A percentile compares a stretch with the other conserved stretches of the same genome.
phyloP scores from a whole-genome alignment of 2,329 filamentous ascomycete species.

The Fusarium praegraminearum region DNA sequence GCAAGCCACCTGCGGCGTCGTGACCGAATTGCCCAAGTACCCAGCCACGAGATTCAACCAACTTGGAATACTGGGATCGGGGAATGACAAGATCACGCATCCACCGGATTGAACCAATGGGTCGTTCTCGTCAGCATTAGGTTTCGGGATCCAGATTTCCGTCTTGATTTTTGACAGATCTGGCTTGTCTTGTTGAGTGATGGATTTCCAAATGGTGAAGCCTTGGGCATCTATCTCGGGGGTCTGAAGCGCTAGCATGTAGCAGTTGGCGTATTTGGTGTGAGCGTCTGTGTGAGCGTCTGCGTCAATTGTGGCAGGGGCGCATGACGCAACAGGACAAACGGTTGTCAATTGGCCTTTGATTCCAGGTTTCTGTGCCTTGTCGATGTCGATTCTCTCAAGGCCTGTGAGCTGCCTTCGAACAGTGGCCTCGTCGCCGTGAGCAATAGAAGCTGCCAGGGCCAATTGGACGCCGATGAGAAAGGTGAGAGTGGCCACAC shows the following conservation, averaged over 20 bases:
- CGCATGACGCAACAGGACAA: not conserved
- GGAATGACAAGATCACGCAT: slow-evolving; percentile 11
- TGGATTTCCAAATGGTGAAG: not conserved
- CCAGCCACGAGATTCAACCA: not conserved
- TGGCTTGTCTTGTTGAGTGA: not conserved
- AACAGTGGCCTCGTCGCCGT: slow-evolving; percentile 17
- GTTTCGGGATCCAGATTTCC: slow-evolving; percentile 8
- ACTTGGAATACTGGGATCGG: not conserved
- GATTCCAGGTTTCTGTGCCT: accelerated
- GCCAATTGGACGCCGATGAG: slow-evolving; percentile 16
- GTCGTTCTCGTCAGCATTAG: not conserved
- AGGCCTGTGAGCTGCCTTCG: not conserved
- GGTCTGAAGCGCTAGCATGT: not conserved
- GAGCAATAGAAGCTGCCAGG: not conserved
- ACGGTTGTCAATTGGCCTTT: not conserved
- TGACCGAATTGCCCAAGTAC: not conserved
- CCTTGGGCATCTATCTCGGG: not conserved
- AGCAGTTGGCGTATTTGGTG: not conserved
- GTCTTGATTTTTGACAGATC: not conserved
- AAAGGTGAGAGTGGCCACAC: slow-evolving; percentile 12
- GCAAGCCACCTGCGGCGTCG: slow-evolving; percentile 6
- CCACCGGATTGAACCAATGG: not conserved
- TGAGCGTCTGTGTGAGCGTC: not conserved
- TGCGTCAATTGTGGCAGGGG: not conserved
- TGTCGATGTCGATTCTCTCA: accelerated